These are phyloP conservation scores for Suillus alpinus DNA, from an alignment of 768 basidiomycete genomes.

Conservation along the genomic window DNA sequence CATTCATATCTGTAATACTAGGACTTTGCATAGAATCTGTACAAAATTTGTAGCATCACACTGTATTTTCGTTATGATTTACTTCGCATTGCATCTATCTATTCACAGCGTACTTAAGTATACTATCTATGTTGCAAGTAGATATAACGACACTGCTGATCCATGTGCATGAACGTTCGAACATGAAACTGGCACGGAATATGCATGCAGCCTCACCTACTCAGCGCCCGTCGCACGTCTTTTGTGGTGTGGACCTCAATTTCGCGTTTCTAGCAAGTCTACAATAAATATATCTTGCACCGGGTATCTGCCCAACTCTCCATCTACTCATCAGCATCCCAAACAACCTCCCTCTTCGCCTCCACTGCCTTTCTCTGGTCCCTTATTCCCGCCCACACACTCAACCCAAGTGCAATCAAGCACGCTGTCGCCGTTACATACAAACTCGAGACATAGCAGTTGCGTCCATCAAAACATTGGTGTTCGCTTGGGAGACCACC, in stretches of 20 bases:
- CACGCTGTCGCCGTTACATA: constrained; percentile 43
- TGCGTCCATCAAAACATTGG: constrained; percentile 54
- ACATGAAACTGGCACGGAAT: background rate
- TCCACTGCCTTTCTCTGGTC: constrained; percentile 31
- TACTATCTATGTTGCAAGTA: background rate
- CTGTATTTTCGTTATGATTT: constrained; percentile 2
- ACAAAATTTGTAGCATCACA: background rate
- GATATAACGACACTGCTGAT: background rate
- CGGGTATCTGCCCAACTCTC: background rate
- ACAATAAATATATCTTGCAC: background rate
- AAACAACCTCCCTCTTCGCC: constrained; percentile 25
- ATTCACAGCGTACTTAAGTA: background rate
- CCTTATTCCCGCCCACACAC: constrained; percentile 36
- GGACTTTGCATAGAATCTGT: background rate
- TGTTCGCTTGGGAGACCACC: constrained; percentile 30
- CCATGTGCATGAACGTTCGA: background rate
- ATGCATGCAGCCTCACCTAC: background rate
- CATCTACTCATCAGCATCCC: constrained; percentile 18
- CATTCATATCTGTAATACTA: background rate
- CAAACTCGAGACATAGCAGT: constrained; percentile 60
- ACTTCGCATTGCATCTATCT: background rate
- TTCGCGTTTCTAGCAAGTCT: background rate
- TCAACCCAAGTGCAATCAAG: constrained; percentile 33
- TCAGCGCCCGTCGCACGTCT: background rate
- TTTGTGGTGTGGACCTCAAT: too few species aligned